Evolutionary conservation across 495 filamentous ascomycete genomes (phyloP).

Genomic region (Penicillium lividum): DNA sequence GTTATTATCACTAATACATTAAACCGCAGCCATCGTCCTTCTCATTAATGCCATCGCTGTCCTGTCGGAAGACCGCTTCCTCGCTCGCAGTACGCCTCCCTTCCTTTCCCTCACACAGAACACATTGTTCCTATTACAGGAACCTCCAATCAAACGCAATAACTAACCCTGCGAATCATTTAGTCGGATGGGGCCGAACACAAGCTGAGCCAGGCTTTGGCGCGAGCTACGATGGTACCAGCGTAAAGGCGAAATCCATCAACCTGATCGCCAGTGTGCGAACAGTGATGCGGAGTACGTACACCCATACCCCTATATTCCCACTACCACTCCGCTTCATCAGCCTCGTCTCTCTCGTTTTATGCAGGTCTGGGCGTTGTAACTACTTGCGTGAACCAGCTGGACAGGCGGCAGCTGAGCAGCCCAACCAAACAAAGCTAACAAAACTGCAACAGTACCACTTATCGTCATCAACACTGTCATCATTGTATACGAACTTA

Average conservation of each 20-base stretch:
- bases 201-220: slow-evolving; percentile 74
- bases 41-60: slow-evolving; percentile 93
- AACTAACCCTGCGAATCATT: background rate
- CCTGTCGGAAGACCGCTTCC: slow-evolving; percentile 96
- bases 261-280: slow-evolving; percentile 88
- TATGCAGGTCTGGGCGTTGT: background rate
- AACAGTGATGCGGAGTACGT: slow-evolving; percentile 93
- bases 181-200: slow-evolving; percentile 79
- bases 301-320: background rate
- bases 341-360: background rate
- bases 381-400: background rate
- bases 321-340: background rate
- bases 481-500: slow-evolving; percentile 85
- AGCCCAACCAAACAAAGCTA: slow-evolving; percentile 10
- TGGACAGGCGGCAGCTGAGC: background rate
- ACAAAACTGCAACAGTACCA: slow-evolving; percentile 65
- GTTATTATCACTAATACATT: slow-evolving; percentile 12
- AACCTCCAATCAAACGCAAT: background rate
- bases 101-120: slow-evolving; percentile 5
- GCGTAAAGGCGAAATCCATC: slow-evolving; percentile 83
- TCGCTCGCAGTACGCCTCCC: slow-evolving; percentile 77
- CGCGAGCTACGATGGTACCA: slow-evolving; percentile 65
- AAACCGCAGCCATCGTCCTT: slow-evolving; percentile 68
- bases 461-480: slow-evolving; percentile 89
- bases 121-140: background rate